Conservation (phyloP, 106 monocot genomes). For the Acorus gramineus region DNA sequence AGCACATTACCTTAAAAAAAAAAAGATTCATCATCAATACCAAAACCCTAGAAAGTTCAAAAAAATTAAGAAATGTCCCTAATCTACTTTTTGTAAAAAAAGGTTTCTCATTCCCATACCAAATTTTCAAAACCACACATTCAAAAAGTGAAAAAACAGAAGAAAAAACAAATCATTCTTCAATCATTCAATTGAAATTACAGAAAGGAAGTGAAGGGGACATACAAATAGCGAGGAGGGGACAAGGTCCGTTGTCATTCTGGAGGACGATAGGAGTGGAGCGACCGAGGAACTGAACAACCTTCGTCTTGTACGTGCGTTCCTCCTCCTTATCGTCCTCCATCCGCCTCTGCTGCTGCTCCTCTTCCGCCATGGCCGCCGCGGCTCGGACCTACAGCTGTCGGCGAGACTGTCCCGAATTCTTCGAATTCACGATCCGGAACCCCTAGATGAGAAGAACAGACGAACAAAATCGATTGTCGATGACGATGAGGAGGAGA, state of each 20-base stretch:
- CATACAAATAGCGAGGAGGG: constrained; percentile 78
- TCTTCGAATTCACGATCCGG: too few relatives aligned
- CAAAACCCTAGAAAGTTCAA: too few relatives aligned
- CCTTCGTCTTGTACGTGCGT: constrained; percentile 65
- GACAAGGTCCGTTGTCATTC: constrained; percentile 98
- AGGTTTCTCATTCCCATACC: too few relatives aligned
- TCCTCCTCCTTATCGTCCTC: constrained; percentile 6
- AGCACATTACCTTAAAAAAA: background rate
- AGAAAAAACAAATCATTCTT: too few relatives aligned
- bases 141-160: background rate
- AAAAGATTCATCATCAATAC: background rate
- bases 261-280: constrained; percentile 76
- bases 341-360: constrained; percentile 2
- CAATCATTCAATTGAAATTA: background rate
- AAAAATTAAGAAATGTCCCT: too few relatives aligned
- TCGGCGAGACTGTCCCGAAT: too few relatives aligned
- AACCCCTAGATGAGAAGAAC: too few relatives aligned
- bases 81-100: too few relatives aligned
- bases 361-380: background rate
- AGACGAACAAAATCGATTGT: too few relatives aligned
- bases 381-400: too few relatives aligned
- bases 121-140: background rate
- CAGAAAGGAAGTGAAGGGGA: background rate
- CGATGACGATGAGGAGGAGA: too few relatives aligned
- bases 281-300: constrained; percentile 77